Conservation (phyloP, 225 moss, liverwort and hornwort genomes). For the Physcomitrellopsis africana region DNA sequence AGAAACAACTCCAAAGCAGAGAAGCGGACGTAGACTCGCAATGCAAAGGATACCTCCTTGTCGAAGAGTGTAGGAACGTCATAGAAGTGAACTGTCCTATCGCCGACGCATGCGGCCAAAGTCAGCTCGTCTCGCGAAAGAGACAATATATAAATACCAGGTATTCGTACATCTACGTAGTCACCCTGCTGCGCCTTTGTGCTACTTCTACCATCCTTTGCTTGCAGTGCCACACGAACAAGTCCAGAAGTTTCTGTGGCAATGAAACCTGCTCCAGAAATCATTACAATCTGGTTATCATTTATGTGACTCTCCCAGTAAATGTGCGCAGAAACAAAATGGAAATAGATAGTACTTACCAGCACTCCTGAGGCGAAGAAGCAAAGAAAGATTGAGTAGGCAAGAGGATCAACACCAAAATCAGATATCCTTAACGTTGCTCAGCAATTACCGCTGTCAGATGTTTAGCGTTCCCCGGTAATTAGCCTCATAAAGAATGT, state of each 20-base stretch:
- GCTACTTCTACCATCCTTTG: slow-evolving; percentile 42
- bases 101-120: slow-evolving; percentile 74
- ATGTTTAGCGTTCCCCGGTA: slow-evolving; percentile 16
- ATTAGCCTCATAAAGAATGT: not conserved
- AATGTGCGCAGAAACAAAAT: slow-evolving; percentile 5
- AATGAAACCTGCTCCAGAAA: slow-evolving; percentile 68
- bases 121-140: slow-evolving; percentile 89
- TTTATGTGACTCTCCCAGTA: slow-evolving; percentile 3
- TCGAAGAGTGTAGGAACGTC: slow-evolving; percentile 78
- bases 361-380: slow-evolving; percentile 1
- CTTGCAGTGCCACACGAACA: slow-evolving; percentile 61
- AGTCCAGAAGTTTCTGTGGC: slow-evolving; percentile 77
- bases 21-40: slow-evolving; percentile 6
- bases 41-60: slow-evolving; percentile 73
- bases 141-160: slow-evolving; percentile 63
- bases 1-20: not conserved
- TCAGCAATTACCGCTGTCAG: not conserved
- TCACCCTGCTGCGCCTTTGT: slow-evolving; percentile 63
- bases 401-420: slow-evolving; percentile 6
- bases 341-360: slow-evolving; percentile 25
- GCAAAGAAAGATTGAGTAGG: slow-evolving; percentile 16
- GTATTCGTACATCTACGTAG: slow-evolving; percentile 49
- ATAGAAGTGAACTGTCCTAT: slow-evolving; percentile 59
- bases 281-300: slow-evolving; percentile 1
- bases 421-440: slow-evolving; percentile 15